These are phyloP conservation scores for Dillenia suffruticosa DNA, from an alignment of 164 flowering plant genomes.

Conservation along the genomic window DNA sequence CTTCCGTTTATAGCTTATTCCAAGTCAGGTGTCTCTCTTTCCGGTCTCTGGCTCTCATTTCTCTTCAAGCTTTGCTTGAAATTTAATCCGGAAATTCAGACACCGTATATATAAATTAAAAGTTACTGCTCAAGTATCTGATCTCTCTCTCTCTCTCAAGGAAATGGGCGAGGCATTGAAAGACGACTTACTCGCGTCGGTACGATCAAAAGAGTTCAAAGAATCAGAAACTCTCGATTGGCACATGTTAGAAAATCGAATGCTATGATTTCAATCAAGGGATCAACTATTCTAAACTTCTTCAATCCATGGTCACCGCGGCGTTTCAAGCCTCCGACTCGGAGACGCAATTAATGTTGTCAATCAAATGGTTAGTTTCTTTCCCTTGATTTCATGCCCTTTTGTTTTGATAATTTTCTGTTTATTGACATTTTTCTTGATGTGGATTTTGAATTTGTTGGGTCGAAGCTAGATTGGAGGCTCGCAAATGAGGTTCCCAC, in stretches of 20 bases:
- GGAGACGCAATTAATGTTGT: conserved; percentile 84
- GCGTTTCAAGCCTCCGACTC: conserved; percentile 94
- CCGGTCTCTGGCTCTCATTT: too few species aligned
- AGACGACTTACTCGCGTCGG: conserved; percentile 23
- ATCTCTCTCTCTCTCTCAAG: neutral
- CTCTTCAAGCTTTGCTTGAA: too few species aligned
- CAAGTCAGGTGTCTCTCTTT: too few species aligned
- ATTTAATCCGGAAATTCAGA: too few species aligned
- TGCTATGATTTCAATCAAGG: conserved; percentile 94
- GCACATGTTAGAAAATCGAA: conserved; percentile 39
- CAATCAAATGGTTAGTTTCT: conserved; percentile 64
- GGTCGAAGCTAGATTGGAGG: conserved; percentile 82
- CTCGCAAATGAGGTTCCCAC: conserved; percentile 56
- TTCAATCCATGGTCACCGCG: conserved; percentile 61
- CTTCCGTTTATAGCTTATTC: too few species aligned
- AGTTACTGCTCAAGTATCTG: too few species aligned
- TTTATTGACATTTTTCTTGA: neutral
- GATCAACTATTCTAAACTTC: conserved; percentile 51
- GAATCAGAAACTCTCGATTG: conserved; percentile 65
- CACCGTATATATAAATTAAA: too few species aligned
- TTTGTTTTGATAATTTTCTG: neutral
- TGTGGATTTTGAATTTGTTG: conserved; percentile 6
- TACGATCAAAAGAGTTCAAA: conserved; percentile 44
- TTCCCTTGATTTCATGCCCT: neutral
- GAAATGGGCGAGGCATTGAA: conserved; percentile 24